phyloP scores from a whole-genome alignment of 306 rosid species.

The Clitoria ternatea region DNA sequence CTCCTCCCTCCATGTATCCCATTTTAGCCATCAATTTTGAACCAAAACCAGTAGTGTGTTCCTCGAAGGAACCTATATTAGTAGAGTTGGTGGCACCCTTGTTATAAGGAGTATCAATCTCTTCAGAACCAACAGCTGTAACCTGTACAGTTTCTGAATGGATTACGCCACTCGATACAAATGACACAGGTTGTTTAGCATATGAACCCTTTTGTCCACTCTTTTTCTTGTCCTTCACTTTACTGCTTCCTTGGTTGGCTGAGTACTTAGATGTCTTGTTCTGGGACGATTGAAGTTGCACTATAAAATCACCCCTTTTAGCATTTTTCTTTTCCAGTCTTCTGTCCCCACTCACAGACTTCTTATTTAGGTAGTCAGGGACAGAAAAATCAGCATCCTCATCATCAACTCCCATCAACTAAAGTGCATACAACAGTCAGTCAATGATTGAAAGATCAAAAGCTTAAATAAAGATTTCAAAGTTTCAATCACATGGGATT shows the following conservation, averaged over 20 bases:
- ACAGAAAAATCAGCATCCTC: constrained; percentile 68
- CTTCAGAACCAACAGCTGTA: constrained; percentile 31
- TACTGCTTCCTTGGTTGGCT: constrained; percentile 37
- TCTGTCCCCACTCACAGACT: constrained; percentile 31
- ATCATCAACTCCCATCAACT: constrained; percentile 64
- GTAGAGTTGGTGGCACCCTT: constrained; percentile 33
- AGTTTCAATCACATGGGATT: background rate
- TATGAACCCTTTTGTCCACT: constrained; percentile 47
- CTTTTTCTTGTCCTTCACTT: constrained; percentile 44
- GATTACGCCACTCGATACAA: constrained; percentile 68
- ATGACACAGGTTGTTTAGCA: constrained; percentile 71
- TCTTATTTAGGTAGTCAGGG: constrained; percentile 37
- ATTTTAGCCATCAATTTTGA: constrained; percentile 96
- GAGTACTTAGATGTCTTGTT: constrained; percentile 39
- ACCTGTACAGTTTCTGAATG: constrained; percentile 43
- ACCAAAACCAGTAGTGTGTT: constrained; percentile 91
- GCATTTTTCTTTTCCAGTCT: constrained; percentile 42
- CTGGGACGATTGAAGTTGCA: constrained; percentile 24
- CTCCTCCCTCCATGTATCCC: constrained; percentile 83
- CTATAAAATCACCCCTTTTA: constrained; percentile 34
- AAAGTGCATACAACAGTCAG: constrained; percentile 22
- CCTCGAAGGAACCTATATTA: constrained; percentile 64
- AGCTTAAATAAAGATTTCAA: background rate
- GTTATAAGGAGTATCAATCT: constrained; percentile 28
- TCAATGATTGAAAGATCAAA: background rate